These are phyloP conservation scores for Coix lacrymajobi DNA, from an alignment of 176 grass and related monocot species.

Conservation along the genomic window DNA sequence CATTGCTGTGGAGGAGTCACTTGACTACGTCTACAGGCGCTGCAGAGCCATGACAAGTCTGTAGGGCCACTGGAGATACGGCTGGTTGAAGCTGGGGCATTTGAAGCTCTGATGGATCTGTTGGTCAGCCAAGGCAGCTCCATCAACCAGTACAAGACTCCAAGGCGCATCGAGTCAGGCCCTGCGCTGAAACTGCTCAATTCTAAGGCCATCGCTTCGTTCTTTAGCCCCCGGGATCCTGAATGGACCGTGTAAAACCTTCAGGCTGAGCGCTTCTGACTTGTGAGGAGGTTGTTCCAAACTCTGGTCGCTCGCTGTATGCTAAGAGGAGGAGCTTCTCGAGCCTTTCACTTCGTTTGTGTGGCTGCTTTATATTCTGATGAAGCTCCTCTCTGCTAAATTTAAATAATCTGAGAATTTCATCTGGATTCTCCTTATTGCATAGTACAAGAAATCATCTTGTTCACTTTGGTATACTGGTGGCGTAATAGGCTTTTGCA, in stretches of 20 bases:
- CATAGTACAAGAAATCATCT: background rate
- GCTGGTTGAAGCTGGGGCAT: constrained; percentile 57
- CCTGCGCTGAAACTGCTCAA: constrained; percentile 54
- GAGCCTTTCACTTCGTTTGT: background rate
- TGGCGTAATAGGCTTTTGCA: too few relatives aligned
- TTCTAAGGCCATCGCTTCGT: constrained; percentile 43
- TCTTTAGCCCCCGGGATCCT: constrained; percentile 63
- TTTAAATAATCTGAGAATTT: background rate
- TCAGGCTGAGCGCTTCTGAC: background rate
- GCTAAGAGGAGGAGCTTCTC: background rate
- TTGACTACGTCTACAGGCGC: constrained; percentile 65
- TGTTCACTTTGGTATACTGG: background rate
- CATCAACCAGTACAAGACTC: constrained; percentile 90
- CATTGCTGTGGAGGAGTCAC: constrained; percentile 52
- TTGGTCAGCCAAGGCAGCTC: constrained; percentile 69
- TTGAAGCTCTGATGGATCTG: constrained; percentile 78
- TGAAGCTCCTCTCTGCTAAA: background rate
- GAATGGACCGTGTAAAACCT: constrained; percentile 33
- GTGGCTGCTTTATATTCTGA: background rate
- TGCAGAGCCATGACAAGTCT: constrained; percentile 67
- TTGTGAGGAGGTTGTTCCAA: background rate
- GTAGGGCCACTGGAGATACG: constrained; percentile 69
- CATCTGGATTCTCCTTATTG: background rate
- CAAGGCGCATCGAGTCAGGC: constrained; percentile 52
- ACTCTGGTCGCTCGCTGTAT: background rate